These are phyloP conservation scores for Thinopyrum elongatum DNA, from an alignment of 176 grass and related monocot genomes.

Conservation along the genomic window DNA sequence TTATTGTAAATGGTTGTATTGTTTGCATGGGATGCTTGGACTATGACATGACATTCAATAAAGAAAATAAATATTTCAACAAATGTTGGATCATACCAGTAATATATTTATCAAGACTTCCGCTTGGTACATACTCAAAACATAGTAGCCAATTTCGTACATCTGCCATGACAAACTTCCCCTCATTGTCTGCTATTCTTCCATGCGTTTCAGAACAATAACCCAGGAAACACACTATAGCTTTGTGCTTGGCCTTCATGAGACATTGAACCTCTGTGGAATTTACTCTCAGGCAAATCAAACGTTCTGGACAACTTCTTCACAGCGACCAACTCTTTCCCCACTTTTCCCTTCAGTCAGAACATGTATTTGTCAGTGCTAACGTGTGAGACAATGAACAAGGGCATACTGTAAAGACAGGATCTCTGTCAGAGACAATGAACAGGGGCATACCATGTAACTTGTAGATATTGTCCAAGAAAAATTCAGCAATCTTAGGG, in stretches of 20 bases:
- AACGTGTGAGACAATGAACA: neutral
- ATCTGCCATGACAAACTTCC: neutral
- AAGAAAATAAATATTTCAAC: too few relatives aligned
- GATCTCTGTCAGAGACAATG: too few relatives aligned
- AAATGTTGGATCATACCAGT: neutral
- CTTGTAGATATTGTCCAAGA: too few relatives aligned
- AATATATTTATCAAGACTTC: neutral
- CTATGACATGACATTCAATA: too few relatives aligned
- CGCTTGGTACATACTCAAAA: neutral
- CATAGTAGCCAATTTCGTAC: neutral
- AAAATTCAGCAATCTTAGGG: too few relatives aligned
- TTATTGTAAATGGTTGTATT: too few relatives aligned
- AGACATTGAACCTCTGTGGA: neutral
- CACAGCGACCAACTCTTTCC: neutral
- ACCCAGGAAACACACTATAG: conserved; percentile 1
- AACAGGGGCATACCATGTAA: too few relatives aligned
- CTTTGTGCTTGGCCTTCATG: neutral
- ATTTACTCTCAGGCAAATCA: neutral
- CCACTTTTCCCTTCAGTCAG: neutral
- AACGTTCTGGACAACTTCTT: neutral
- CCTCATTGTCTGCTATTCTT: neutral
- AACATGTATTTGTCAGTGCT: neutral
- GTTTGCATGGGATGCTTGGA: too few relatives aligned
- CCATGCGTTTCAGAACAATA: neutral
- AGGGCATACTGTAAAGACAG: too few relatives aligned